Base-by-base conservation (phyloP, 2,329 filamentous ascomycete species). In the Bertia moriformis region DNA sequence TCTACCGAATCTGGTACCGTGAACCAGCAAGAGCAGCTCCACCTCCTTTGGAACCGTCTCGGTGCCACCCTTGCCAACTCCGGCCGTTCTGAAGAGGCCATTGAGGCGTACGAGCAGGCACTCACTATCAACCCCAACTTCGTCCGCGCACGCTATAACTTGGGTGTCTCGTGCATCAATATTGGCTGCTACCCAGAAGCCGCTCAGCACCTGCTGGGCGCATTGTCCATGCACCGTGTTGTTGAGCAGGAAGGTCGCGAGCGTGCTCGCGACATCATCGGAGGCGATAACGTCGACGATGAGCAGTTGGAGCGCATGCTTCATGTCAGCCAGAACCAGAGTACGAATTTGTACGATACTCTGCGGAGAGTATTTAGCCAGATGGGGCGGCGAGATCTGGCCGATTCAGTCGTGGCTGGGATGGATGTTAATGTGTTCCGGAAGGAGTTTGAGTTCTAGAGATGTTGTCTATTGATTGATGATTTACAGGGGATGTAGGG, bases 141-240 rank as follows among this genome's bases (percentile, higher is more conserved):
- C 55, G 93, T 98, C 14, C 83, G 91, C 42, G 91, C 91, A 2
- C 74, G 91, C 35, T 98, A 98, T 66, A 98, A 98, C 60, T 74
- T 98, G 1, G 91, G 91, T 36, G 91, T 96, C 7, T 85, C 78
- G 43, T 96, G 91, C 59, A 96, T 98, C 59, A 96, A 96, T 61
- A 93, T 96, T 49, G 88, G 88, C 40, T 95, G 89, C 60, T 88
- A 87, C 56, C 81, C 84, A 14, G 85, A 96, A 62, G 91, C 91
- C 0, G 91, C 91, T 2, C 82, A 86, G 43, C 91, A 98, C 61
- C 73, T 98, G 41, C 73, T 98, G 13, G 85, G 88, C 3, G 89
- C 91, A 1, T 68, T 98, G 38, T 81, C 82, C 40, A 95, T 98
- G 88, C 91, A 98, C 67, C 88, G 91, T 57, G 78, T 87, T 4